Conservation (phyloP, 768 basidiomycete genomes). For the Myochromella boudieri region DNA sequence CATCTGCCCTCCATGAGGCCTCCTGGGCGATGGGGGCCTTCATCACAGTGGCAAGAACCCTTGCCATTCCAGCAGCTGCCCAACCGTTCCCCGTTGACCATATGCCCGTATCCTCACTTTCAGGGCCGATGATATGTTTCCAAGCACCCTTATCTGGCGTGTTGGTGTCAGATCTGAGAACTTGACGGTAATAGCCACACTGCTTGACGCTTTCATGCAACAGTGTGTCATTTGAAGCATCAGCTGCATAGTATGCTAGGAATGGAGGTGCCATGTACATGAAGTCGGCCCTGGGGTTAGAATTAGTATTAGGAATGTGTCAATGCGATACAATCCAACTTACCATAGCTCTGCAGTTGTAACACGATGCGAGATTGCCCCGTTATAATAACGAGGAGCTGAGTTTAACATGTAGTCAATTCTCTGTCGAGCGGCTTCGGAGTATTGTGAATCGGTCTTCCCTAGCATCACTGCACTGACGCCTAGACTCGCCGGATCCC, state of each 20-base stretch:
- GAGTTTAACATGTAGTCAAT: slow-evolving; percentile 31
- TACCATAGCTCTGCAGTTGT: slow-evolving; percentile 42
- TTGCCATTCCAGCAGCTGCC: slow-evolving; percentile 68
- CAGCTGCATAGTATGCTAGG: slow-evolving; percentile 46
- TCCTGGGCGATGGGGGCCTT: slow-evolving; percentile 34
- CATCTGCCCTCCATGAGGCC: slow-evolving; percentile 19
- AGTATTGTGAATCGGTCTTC: slow-evolving; percentile 30
- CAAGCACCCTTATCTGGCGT: slow-evolving; percentile 29
- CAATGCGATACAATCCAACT: slow-evolving; percentile 10
- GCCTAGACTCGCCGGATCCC: slow-evolving; percentile 49
- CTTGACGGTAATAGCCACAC: slow-evolving; percentile 35
- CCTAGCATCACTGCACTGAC: slow-evolving; percentile 46
- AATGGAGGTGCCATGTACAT: slow-evolving; percentile 54
- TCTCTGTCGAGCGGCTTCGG: slow-evolving; percentile 30
- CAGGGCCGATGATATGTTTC: slow-evolving; percentile 44
- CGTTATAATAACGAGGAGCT: slow-evolving; percentile 40
- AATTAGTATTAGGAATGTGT: not conserved
- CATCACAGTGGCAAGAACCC: slow-evolving; percentile 50
- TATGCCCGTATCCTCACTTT: slow-evolving; percentile 35
- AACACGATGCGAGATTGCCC: slow-evolving; percentile 46
- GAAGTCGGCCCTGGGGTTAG: slow-evolving; percentile 42
- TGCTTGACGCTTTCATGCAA: slow-evolving; percentile 38
- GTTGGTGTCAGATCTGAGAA: slow-evolving; percentile 31
- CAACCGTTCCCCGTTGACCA: slow-evolving; percentile 66
- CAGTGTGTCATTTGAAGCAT: slow-evolving; percentile 31